Evolutionary conservation across 2,329 filamentous ascomycete genomes (phyloP), one percentile per base, ranked within the genome.

Genomic region (Chaetoscypha palmicola): DNA sequence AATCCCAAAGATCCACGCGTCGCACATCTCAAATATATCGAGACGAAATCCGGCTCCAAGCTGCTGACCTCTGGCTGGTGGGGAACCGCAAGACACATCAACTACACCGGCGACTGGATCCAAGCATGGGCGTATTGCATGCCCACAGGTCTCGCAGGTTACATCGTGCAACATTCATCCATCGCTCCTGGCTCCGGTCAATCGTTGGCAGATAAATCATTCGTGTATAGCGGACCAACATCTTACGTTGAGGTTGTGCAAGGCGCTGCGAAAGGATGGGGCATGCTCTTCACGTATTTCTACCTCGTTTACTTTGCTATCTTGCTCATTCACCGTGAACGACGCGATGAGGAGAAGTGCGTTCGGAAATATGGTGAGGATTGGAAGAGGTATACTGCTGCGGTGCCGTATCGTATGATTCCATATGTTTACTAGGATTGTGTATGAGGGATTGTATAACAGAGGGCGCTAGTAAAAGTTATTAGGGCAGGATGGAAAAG

Each of bases 41-140:
- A 92, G 68, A 97, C 91, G 8, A 80, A 81, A 59, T 74, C 78
- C 2, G 91, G 91, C 40, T 89, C 85, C 46, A 85, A 82, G 55
- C 77, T 96, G 22, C 74, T 96, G 52, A 80, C 81, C 3, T 83
- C 85, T 1, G 91, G 91, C 44, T 97, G 91, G 91, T 96, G 91
- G 91, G 91, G 91, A 33, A 72, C 79, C 17, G 85, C 90, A 0
- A 79, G 91, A 32, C 91, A 97, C 66, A 91, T 96, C 73, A 97
- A 96, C 70, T 96, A 97, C 66, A 68, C 94, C 1, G 91, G 90
- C 41, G 91, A 97, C 68, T 96, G 90, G 90, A 73, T 92, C 53
- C 90, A 94, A 78, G 79, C 83, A 7, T 96, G 88, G 87, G 80
- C 88, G 0, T 96, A 92, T 66, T 87, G 81, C 53, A 72, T 96